Conservation (phyloP, 495 filamentous ascomycete species). For the Astrocystis sublimbata region DNA sequence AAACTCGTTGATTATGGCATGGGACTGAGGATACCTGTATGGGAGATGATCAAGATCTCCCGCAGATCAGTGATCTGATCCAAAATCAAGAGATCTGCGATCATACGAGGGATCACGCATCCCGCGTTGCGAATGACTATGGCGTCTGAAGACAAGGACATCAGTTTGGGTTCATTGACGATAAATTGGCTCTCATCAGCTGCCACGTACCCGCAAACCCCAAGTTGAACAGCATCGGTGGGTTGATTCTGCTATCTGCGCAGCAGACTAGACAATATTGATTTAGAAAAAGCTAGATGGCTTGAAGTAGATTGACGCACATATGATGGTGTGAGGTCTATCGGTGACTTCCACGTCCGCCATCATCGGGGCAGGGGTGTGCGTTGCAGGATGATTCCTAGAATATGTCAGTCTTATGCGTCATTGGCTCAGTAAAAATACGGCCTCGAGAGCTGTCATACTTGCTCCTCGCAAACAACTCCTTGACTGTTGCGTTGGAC, state of each 20-base stretch:
- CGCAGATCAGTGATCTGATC: constrained; percentile 3
- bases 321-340: constrained; percentile 4
- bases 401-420: neutral
- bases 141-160: neutral
- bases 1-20: neutral
- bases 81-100: neutral
- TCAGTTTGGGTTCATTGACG: neutral
- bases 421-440: neutral
- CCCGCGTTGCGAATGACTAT: neutral
- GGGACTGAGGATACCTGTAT: constrained; percentile 3
- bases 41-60: constrained; percentile 12
- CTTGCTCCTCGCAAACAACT: neutral
- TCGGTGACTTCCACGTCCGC: neutral
- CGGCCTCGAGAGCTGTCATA: neutral
- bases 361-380: constrained; percentile 8
- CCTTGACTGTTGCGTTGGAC: neutral
- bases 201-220: neutral
- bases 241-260: neutral
- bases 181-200: neutral
- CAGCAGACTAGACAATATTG: neutral
- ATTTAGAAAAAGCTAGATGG: neutral
- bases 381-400: constrained; percentile 6
- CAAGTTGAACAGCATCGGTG: neutral
- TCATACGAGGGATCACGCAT: neutral
- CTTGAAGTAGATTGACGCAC: constrained; percentile 1